These are phyloP conservation scores for Coemansia sp. DNA, from an alignment of 192 early-diverging fungal species.

Conservation along the genomic window DNA sequence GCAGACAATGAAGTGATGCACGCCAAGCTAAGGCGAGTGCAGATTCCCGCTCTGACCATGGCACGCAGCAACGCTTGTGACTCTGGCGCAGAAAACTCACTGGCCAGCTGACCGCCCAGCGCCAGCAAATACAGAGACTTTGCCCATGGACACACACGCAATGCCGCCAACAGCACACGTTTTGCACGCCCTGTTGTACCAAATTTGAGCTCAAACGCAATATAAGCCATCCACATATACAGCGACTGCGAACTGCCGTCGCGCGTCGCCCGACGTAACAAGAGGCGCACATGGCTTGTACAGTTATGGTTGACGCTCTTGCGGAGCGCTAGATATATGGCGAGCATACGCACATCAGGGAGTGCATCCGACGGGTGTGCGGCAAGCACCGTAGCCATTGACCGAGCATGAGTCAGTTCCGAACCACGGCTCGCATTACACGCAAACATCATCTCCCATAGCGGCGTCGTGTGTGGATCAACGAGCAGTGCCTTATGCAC, in stretches of 20 bases:
- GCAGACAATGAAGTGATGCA: neutral
- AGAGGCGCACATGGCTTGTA: conserved; percentile 1
- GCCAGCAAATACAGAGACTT: conserved; percentile 33
- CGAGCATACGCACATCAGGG: neutral
- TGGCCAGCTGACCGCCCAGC: conserved; percentile 6
- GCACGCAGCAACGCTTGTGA: conserved; percentile 12
- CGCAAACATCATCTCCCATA: conserved; percentile 36
- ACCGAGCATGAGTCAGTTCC: neutral
- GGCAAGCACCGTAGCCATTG: neutral
- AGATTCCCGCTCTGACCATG: conserved; percentile 26
- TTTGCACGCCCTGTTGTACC: conserved; percentile 1
- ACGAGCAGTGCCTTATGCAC: conserved; percentile 8
- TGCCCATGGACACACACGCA: conserved; percentile 28
- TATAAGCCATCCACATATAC: conserved; percentile 11
- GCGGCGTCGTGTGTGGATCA: conserved; percentile 20
- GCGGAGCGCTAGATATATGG: neutral
- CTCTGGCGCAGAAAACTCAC: conserved; percentile 6
- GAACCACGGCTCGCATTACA: neutral
- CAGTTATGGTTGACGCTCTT: neutral
- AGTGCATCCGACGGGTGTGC: neutral
- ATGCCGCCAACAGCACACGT: conserved; percentile 9
- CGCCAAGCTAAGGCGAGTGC: conserved; percentile 13
- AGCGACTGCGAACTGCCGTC: conserved; percentile 12
- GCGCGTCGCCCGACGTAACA: conserved; percentile 13
- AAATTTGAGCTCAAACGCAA: conserved; percentile 11